Base-by-base conservation (phyloP, 768 basidiomycete genomes). In the Sarcodon aspratus region DNA sequence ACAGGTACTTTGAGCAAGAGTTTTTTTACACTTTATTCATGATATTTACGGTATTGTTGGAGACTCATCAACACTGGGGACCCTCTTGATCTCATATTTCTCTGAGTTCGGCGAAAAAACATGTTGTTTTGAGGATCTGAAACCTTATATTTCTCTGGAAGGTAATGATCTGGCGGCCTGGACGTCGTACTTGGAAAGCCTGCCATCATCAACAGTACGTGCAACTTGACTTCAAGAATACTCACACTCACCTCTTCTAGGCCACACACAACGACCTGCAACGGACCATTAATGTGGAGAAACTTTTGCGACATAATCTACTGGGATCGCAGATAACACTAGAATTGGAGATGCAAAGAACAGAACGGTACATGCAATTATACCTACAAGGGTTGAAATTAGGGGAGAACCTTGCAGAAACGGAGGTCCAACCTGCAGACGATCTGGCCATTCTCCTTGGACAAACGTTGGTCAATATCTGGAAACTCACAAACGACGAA, bases 381-480 rank as follows among this genome's bases (percentile, higher is more conserved):
- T 95, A 93, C 59, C 64, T 85, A 32, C 70, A 77, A 3, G 82
- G 75, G 13, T 71, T 94, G 31, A 68, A 74, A 15, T 67, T 91
- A 2, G 90, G 90, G 43, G 65, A 68, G 37, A 67, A 74, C 46
- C 70, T 94, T 15, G 77, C 82, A 7, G 60, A 69, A 4, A 85
- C 88, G 0, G 93, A 95, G 56, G 69, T 93, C 21, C 93, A 95
- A 59, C 87, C 84, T 13, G 85, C 79, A 1, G 93, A 96, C 56
- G 93, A 94, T 57, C 73, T 95, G 33, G 81, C 74, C 21, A 70
- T 94, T 27, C 68, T 96, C 17, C 79, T 85, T 6, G 82, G 74
- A 2, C 83, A 83, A 56, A 74, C 75, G 2, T 72, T 80, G 47
- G 73, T 91, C 42, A 78, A 67, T 59, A 61, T 79, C 17, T 89